A percentile compares a stretch with the other conserved stretches of the same genome.
Conservation (phyloP, 2,329 filamentous ascomycete genomes). For the Coniochaeta prunicola region DNA sequence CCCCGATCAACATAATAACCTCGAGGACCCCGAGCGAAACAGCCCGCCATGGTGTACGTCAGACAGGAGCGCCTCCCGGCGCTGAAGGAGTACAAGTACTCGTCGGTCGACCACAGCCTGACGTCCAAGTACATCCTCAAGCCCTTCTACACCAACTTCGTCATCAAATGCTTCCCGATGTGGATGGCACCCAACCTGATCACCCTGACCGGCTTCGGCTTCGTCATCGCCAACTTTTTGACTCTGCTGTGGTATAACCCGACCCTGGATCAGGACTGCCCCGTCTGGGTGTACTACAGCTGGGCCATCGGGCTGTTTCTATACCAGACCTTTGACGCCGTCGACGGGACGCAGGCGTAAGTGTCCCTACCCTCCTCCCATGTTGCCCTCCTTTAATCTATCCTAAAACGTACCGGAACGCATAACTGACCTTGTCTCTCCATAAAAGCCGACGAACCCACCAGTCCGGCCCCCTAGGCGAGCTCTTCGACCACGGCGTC, state of each 20-base stretch:
- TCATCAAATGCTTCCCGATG: constrained; percentile 92
- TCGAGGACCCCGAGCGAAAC: too few relatives aligned
- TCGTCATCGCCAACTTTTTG: constrained; percentile 82
- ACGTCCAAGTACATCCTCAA: constrained; percentile 91
- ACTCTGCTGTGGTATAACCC: constrained; percentile 95
- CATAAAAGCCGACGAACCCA: constrained; percentile 65
- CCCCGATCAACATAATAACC: too few relatives aligned
- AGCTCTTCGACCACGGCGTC: constrained; percentile 96
- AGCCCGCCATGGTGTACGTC: background rate
- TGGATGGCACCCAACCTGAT: constrained; percentile 88
- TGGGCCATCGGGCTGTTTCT: constrained; percentile 88
- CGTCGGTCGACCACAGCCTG: constrained; percentile 81
- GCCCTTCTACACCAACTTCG: constrained; percentile 92
- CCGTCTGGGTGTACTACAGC: constrained; percentile 87
- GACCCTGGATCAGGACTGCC: constrained; percentile 88
- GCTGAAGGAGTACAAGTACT: constrained; percentile 85
- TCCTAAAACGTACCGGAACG: too few relatives aligned
- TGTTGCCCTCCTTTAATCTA: constrained; percentile 6
- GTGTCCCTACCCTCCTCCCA: constrained; percentile 25
- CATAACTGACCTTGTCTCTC: background rate
- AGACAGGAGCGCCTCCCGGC: constrained; percentile 1
- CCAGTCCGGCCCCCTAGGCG: constrained; percentile 88
- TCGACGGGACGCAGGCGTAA: constrained; percentile 89
- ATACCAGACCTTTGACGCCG: constrained; percentile 97
- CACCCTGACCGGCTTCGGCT: constrained; percentile 82